Evolutionary conservation across 2,329 filamentous ascomycete genomes (phyloP), one percentile per base, ranked within the genome.

Genomic region (Colletotrichum lini): DNA sequence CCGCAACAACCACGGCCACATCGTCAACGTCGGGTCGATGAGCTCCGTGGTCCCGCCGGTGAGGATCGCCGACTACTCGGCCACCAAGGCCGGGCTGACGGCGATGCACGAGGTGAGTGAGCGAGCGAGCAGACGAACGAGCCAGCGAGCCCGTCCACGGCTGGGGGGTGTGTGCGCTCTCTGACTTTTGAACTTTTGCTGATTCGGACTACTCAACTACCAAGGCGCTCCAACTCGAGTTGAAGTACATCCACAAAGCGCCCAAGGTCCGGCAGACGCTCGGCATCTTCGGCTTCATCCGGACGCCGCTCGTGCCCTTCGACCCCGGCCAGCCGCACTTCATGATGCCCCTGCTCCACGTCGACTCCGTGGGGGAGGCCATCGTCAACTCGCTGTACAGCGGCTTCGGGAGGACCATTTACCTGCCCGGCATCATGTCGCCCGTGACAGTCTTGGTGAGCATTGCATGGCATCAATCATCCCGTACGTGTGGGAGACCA

Each of bases 11-110:
- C 90, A 92, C 78, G 91, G 91, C 7, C 90, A 91, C 81, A 81
- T 93, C 52, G 86, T 92, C 59, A 91, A 88, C 3, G 84, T 92
- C 30, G 88, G 90, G 8, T 89, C 86, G 2, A 82, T 89, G 69
- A 89, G 89, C 7, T 87, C 86, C 9, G 87, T 88, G 72, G 75
- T 87, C 0, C 81, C 86, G 5, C 84, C 86, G 0, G 85, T 89
- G 0, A 83, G 82, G 49, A 86, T 92, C 79, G 87, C 88, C 4
- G 89, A 91, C 76, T 93, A 92, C 77, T 82, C 84, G 0, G 84
- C 87, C 2, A 86, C 84, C 60, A 92, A 92, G 80, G 79, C 79
- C 1, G 80, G 78, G 0, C 57, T 80, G 8, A 74, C 73, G 5
- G 76, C 77, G 2, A 61, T 81, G 50, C 76, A 80, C 62, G 78